phyloP scores from a whole-genome alignment of 192 early-diverging fungal species.

The Umbelopsis vinacea region DNA sequence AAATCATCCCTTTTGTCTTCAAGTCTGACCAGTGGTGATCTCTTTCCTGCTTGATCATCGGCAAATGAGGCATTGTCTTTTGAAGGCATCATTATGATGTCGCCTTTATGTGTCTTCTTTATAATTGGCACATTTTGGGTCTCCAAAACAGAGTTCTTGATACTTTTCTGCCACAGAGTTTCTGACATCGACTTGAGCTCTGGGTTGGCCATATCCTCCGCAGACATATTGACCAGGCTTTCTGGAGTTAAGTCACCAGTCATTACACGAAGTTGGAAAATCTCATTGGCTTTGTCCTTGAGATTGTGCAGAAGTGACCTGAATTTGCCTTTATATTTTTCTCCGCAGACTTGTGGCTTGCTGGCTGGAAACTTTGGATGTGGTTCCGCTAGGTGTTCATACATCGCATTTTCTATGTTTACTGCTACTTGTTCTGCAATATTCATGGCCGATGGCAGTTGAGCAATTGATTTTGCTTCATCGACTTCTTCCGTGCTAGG shows the following conservation, averaged over 20 bases:
- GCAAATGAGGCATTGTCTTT: constrained; percentile 22
- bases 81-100: constrained; percentile 51
- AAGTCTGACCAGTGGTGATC: constrained; percentile 13
- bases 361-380: neutral
- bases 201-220: constrained; percentile 90
- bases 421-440: constrained; percentile 42
- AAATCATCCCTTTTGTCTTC: constrained; percentile 35
- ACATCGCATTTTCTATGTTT: constrained; percentile 56
- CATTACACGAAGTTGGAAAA: constrained; percentile 65
- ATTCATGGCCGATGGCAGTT: constrained; percentile 27
- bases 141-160: constrained; percentile 60
- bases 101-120: constrained; percentile 67
- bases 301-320: constrained; percentile 83
- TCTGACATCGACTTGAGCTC: constrained; percentile 64
- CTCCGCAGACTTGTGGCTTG: constrained; percentile 45
- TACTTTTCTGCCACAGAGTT: constrained; percentile 55
- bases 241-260: constrained; percentile 64
- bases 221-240: constrained; percentile 77
- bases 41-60: constrained; percentile 9
- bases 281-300: constrained; percentile 79
- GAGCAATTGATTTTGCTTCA: neutral
- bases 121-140: constrained; percentile 57
- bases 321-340: constrained; percentile 77
- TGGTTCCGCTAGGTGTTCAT: constrained; percentile 48
- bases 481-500: too few relatives aligned